phyloP scores from a whole-genome alignment of 2,329 filamentous ascomycete genomes.

The Hirsutella thompsonii region DNA sequence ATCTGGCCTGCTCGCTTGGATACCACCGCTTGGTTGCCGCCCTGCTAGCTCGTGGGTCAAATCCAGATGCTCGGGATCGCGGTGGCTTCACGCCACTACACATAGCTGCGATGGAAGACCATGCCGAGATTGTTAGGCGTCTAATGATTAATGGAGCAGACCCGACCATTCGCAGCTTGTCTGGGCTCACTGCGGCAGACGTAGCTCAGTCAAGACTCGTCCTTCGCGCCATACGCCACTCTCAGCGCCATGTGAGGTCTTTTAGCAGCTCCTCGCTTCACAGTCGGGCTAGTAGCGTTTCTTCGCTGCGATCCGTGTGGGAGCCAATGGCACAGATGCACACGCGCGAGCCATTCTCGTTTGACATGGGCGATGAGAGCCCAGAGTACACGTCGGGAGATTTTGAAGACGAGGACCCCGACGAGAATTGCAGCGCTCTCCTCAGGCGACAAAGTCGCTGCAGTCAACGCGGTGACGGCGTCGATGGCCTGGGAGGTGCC shows the following conservation, averaged over 20 bases:
- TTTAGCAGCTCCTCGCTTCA: constrained; percentile 49
- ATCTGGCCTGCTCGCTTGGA: constrained; percentile 64
- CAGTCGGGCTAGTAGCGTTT: constrained; percentile 53
- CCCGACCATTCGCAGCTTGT: constrained; percentile 54
- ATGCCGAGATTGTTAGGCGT: constrained; percentile 62
- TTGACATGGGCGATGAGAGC: constrained; percentile 28
- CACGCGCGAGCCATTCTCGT: constrained; percentile 22
- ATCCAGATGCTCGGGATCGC: constrained; percentile 60
- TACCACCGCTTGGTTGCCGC: constrained; percentile 65
- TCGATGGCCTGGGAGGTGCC: constrained; percentile 17
- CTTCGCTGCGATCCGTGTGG: constrained; percentile 55
- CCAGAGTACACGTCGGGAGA: constrained; percentile 32
- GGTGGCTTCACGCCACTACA: constrained; percentile 75
- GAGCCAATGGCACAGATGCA: constrained; percentile 31
- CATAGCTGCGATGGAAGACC: constrained; percentile 64
- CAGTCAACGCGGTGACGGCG: constrained; percentile 20
- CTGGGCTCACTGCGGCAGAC: constrained; percentile 59
- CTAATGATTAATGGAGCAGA: constrained; percentile 64
- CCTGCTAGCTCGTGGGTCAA: constrained; percentile 64
- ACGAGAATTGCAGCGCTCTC: constrained; percentile 21
- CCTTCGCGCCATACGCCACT: constrained; percentile 47
- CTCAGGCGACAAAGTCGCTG: constrained; percentile 20
- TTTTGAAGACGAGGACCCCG: constrained; percentile 27
- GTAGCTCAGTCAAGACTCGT: constrained; percentile 54
- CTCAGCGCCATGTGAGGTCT: constrained; percentile 50